Percentiles rank a stretch among this genome's conserved stretches.
Conservation (phyloP, 768 basidiomycete genomes). For the Amanita pseudoporphyria region DNA sequence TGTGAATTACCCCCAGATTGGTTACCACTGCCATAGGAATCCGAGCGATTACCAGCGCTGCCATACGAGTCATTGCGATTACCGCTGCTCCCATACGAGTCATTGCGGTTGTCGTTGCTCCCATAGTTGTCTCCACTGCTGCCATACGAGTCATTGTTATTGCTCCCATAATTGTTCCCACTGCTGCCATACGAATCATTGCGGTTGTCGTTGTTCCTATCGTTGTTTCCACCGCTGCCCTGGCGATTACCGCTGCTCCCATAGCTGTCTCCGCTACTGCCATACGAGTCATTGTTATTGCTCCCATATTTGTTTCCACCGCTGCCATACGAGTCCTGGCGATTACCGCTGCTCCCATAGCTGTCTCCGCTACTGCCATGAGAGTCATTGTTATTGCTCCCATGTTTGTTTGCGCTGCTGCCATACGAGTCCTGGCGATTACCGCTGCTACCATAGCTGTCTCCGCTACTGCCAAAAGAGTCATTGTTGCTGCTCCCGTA, state of each 20-base stretch:
- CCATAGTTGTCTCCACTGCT: neutral
- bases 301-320: neutral
- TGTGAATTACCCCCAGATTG: neutral
- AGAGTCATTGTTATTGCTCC: neutral
- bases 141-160: neutral
- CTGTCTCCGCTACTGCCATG: neutral
- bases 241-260: neutral
- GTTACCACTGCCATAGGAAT: slow-evolving; percentile 1
- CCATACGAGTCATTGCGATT: no score
- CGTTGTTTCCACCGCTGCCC: neutral
- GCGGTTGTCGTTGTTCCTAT: neutral
- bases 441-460: neutral
- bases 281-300: neutral
- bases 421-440: neutral
- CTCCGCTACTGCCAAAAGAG: neutral
- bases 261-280: neutral
- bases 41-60: neutral
- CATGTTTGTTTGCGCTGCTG: neutral
- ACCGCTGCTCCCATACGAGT: neutral
- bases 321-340: neutral
- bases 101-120: neutral
- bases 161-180: neutral
- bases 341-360: neutral
- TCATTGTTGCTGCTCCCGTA: neutral
- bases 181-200: no score